Base-by-base conservation (phyloP, 2,329 filamentous ascomycete genomes). In the Trichoderma sp. region DNA sequence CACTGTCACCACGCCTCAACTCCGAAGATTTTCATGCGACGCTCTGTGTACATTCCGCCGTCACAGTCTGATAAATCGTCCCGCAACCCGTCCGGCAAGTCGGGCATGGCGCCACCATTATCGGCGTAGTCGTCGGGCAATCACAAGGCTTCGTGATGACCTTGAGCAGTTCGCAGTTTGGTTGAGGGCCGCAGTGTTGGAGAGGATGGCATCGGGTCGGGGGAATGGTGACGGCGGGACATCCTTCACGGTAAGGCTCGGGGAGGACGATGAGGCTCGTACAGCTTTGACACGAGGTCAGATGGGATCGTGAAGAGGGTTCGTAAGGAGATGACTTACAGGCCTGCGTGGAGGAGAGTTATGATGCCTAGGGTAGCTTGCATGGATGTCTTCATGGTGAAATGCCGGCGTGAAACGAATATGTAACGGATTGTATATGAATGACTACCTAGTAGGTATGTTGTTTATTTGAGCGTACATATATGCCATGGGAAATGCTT, bases 1-100 rank as follows among this genome's bases (percentile, higher is more conserved):
- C 12, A 39, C 4, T 1, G 12, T 14, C 10, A 39, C 10, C 34
- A 39, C 5, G 14, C 34, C 12, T 14, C 34, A 39, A 12, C 12
- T 10, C 3, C 14, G 10, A 39, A 14, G 12, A 4, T 10, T 14
- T 5, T 12, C 10, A 51, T 12, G 30, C 21, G 4, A 28, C 3
- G 28, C 1, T 15, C 7, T 51, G 21, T 4, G 44, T 24, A 19
- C 57, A 51, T 4, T 28, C 17, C 9, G 57, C 21, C 17, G 57
- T 51, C 34, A 60, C 47, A 19, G 57, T 60, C 30, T 17, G 19
- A 10, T 21, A 28, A 14, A 28, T 6, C 3, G 57, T 60, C 5
- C 34, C 45, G 26, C 57, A 60, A 14, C 45, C 57, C n/a, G 21
- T 51, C 12, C 28, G 57, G 15, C 57, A 60, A 51, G 57, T 60